Base-by-base conservation (phyloP, 2,329 filamentous ascomycete species). In the Fusarium tricinctum region DNA sequence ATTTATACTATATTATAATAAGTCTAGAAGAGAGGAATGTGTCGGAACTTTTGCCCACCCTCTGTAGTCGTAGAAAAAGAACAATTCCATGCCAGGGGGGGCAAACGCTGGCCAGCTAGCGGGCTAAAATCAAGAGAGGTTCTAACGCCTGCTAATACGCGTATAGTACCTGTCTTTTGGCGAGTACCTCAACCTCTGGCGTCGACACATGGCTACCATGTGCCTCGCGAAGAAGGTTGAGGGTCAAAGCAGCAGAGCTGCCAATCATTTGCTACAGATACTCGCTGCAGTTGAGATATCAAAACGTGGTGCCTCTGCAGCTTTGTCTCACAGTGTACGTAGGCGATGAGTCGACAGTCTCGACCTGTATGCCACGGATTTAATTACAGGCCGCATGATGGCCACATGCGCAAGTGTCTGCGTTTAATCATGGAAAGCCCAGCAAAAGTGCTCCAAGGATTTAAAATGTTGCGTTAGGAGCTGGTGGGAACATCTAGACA, bases 21-120 rank as follows among this genome's bases (percentile, higher is more conserved):
- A 23, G 23, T 8, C 23, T 3, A 23, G 23, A 23, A 23, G 23
- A 23, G 23, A 23, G 8, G 23, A 23, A 23, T 6, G 7, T 23
- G 23, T 23, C 23, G 23, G 23, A 23, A 5, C 23, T 23, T 23
- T 23, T 23, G 23, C 23, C 23, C 23, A 23, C 23, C 23, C 23
- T 23, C 23, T 23, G 23, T 23, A 64, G 69, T 63, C 33, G 52
- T 47, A 63, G 72, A 73, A 73, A 72, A 74, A 74, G 66, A 74
- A 74, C 73, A 74, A 74, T 74, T 74, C 73, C 49, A 74, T 49
- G 68, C 64, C 72, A 64, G 57, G 69, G 70, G 70, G 69, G 51
- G 50, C n/a, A 35, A 40, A 61, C 22, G 14, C 48, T 33, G 9
- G 17, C 35, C 35, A 33, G 28, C 28, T 30, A 13, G 28, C 12